phyloP scores from a whole-genome alignment of 2,329 filamentous ascomycete species.

The Colletotrichum theobromicola region DNA sequence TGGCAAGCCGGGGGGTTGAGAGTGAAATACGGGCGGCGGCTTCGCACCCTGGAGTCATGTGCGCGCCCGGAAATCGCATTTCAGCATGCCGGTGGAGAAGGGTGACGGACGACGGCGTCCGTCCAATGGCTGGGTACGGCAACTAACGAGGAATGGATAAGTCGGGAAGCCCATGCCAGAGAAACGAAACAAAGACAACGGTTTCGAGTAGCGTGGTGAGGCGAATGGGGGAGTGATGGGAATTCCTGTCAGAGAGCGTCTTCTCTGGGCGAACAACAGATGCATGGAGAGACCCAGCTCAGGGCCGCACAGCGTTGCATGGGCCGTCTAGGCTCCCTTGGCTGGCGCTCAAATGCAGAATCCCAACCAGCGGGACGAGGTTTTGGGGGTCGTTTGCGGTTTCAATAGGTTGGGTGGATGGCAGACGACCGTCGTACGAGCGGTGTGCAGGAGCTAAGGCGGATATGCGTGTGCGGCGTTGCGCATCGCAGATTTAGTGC shows the following conservation, averaged over 20 bases:
- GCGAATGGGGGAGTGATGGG: not conserved
- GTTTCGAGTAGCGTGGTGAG: constrained; percentile 14
- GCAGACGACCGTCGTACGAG: not conserved
- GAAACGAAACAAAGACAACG: constrained; percentile 18
- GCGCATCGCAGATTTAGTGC: constrained; percentile 22
- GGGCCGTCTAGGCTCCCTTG: constrained; percentile 13
- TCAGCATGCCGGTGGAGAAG: constrained; percentile 10
- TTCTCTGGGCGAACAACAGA: not conserved
- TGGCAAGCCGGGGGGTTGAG: constrained; percentile 6
- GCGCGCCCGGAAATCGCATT: constrained; percentile 22
- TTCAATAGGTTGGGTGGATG: constrained; percentile 10
- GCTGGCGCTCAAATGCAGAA: constrained; percentile 8
- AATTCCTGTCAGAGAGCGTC: not conserved
- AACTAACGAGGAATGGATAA: constrained; percentile 16
- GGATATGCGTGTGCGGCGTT: constrained; percentile 22
- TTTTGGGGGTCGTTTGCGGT: constrained; percentile 1
- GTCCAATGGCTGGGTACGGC: constrained; percentile 6
- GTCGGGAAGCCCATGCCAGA: constrained; percentile 13
- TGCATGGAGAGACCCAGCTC: constrained; percentile 19
- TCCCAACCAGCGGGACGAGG: constrained; percentile 8
- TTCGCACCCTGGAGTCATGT: constrained; percentile 18
- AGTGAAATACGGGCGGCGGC: constrained; percentile 19
- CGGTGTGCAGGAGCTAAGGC: constrained; percentile 22
- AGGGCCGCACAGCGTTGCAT: constrained; percentile 11
- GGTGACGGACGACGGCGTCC: constrained; percentile 3